phyloP scores from a whole-genome alignment of 2,329 filamentous ascomycete species.

The Monosporascus sp. region DNA sequence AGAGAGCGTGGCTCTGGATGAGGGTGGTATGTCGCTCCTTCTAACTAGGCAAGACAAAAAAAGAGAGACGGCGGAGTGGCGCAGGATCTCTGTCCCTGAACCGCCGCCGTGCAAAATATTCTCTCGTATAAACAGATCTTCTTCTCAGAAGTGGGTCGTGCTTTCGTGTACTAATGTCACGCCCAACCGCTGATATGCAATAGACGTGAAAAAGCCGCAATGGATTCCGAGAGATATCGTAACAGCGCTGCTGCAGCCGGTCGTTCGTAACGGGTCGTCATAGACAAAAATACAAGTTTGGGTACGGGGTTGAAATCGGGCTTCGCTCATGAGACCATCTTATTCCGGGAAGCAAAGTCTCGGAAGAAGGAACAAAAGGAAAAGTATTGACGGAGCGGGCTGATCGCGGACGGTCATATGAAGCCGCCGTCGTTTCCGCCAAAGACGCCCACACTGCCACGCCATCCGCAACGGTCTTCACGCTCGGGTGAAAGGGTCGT shows the following conservation, averaged over 20 bases:
- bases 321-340: background rate
- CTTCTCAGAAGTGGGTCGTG: background rate
- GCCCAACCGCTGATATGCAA: background rate
- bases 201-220: background rate
- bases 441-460: slow-evolving; percentile 51
- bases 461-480: slow-evolving; percentile 50
- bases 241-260: background rate
- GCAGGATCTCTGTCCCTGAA: background rate
- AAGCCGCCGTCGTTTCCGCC: slow-evolving; percentile 48
- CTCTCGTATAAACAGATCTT: background rate
- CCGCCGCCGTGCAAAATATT: background rate
- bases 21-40: background rate
- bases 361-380: slow-evolving; percentile 9
- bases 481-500: slow-evolving; percentile 30
- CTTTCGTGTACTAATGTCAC: background rate
- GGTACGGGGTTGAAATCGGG: background rate
- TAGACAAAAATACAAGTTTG: slow-evolving; percentile 15
- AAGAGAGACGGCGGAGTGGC: background rate
- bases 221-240: background rate
- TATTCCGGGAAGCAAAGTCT: slow-evolving; percentile 5
- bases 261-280: slow-evolving; percentile 16
- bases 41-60: background rate
- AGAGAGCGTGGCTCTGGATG: background rate
- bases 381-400: background rate
- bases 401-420: slow-evolving; percentile 31